Conservation (phyloP, 805 yeast species). For the Ogataea kodamae region DNA sequence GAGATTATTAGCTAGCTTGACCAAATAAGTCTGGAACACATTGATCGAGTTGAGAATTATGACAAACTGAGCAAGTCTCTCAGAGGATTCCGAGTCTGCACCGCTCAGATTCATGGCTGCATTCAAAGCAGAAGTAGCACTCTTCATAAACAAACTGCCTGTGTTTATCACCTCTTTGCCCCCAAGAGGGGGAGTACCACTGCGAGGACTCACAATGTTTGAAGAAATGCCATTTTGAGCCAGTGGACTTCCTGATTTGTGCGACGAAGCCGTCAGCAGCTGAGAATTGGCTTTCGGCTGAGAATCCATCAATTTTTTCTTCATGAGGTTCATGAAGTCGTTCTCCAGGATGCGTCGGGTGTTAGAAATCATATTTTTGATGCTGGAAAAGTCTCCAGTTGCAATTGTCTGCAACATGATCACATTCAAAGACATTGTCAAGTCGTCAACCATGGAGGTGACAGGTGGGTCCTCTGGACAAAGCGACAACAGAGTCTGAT, state of each 20-base stretch:
- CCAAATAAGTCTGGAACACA: constrained; percentile 55
- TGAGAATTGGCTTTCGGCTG: constrained; percentile 37
- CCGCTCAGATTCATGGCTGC: constrained; percentile 35
- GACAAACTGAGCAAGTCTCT: constrained; percentile 56
- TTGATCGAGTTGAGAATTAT: constrained; percentile 72
- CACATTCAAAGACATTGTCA: constrained; percentile 67
- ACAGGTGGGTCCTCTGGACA: constrained; percentile 62
- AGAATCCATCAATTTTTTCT: constrained; percentile 42
- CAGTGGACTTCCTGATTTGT: constrained; percentile 8
- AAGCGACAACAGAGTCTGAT: constrained; percentile 21
- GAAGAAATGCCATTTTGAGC: constrained; percentile 25
- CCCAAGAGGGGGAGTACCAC: constrained; percentile 31
- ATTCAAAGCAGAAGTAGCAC: constrained; percentile 38
- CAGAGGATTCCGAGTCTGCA: constrained; percentile 41
- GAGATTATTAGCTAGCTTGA: constrained; percentile 47
- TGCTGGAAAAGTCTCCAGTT: constrained; percentile 61
- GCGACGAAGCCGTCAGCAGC: constrained; percentile 21
- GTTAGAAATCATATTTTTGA: constrained; percentile 52
- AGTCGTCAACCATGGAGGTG: constrained; percentile 84
- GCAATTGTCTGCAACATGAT: constrained; percentile 63
- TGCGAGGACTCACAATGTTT: constrained; percentile 26
- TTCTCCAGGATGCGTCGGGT: constrained; percentile 57
- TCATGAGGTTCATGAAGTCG: constrained; percentile 58
- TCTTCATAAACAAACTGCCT: constrained; percentile 38
- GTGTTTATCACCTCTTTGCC: constrained; percentile 16